phyloP scores from a whole-genome alignment of 2,329 filamentous ascomycete genomes.

The Bipolaris bicolor region DNA sequence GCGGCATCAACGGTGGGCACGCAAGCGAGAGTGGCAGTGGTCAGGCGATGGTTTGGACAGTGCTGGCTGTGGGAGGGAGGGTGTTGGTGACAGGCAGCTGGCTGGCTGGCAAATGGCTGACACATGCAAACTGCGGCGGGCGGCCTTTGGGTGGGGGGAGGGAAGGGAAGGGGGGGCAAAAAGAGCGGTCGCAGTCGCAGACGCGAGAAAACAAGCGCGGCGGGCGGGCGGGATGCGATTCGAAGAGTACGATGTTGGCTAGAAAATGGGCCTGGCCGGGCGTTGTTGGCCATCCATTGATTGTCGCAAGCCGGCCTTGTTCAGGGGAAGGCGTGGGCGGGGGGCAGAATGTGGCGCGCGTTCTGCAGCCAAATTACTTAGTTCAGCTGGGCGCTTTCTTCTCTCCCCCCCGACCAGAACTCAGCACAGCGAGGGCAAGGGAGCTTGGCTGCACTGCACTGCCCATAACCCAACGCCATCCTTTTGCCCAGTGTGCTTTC shows the following conservation, averaged over 20 bases:
- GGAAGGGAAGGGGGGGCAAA: background rate
- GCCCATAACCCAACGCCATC: background rate
- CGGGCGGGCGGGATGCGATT: background rate
- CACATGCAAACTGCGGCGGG: background rate
- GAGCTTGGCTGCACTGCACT: background rate
- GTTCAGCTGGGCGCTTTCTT: background rate
- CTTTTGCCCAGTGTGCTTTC: background rate
- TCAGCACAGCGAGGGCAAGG: no score
- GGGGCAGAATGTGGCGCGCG: slow-evolving; percentile 14
- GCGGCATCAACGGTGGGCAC: slow-evolving; percentile 26
- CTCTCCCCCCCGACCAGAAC: background rate
- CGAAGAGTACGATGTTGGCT: background rate
- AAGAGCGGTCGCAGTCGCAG: background rate
- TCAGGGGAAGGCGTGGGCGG: slow-evolving; percentile 18
- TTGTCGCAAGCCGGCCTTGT: background rate
- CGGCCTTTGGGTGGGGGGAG: background rate
- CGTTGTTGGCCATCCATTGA: slow-evolving; percentile 1
- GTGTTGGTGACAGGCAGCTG: background rate
- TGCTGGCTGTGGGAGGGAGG: background rate
- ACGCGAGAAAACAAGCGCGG: background rate
- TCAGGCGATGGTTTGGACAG: background rate
- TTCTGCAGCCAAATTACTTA: slow-evolving; percentile 11
- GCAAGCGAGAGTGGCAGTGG: slow-evolving; percentile 9
- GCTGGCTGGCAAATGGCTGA: background rate
- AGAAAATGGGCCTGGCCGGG: background rate